These are phyloP conservation scores for Cyberlindnera euphorbiae DNA, from an alignment of 805 yeast species.

Conservation along the genomic window DNA sequence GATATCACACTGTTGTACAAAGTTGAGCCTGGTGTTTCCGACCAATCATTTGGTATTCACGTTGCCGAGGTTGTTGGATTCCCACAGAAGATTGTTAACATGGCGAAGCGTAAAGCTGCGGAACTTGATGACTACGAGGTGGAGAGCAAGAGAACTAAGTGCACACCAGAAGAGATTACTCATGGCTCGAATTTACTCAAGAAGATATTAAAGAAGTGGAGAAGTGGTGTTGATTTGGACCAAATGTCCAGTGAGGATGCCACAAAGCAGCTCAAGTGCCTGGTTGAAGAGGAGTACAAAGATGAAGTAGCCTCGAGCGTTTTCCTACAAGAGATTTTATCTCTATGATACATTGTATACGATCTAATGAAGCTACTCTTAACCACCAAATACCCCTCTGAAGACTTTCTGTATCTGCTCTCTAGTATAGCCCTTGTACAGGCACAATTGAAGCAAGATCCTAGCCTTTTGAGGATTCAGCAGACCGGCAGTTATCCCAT, in stretches of 20 bases:
- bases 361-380: too few species aligned
- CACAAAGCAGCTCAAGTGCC: conserved; percentile 32
- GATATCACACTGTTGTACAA: conserved; percentile 87
- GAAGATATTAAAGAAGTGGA: conserved; percentile 39
- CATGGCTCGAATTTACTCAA: conserved; percentile 48
- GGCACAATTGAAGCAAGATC: conserved; percentile 51
- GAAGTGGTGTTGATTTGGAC: conserved; percentile 14
- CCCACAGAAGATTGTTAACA: conserved; percentile 81
- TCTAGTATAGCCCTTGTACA: conserved; percentile 31
- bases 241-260: conserved; percentile 33
- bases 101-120: conserved; percentile 93
- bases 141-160: conserved; percentile 42
- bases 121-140: conserved; percentile 54
- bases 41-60: conserved; percentile 95
- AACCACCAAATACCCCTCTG: conserved; percentile 37
- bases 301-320: conserved; percentile 29
- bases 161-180: conserved; percentile 46
- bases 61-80: conserved; percentile 95
- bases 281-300: conserved; percentile 28
- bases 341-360: too few species aligned
- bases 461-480: conserved; percentile 62
- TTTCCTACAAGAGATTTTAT: conserved; percentile 42
- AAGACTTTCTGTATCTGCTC: conserved; percentile 33
- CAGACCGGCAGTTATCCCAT: conserved; percentile 52
- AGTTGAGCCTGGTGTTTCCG: conserved; percentile 95